Evolutionary conservation across 176 grass and related monocot species (phyloP), one percentile per base, ranked within the genome.

Genomic region (Panicum miliaceum): DNA sequence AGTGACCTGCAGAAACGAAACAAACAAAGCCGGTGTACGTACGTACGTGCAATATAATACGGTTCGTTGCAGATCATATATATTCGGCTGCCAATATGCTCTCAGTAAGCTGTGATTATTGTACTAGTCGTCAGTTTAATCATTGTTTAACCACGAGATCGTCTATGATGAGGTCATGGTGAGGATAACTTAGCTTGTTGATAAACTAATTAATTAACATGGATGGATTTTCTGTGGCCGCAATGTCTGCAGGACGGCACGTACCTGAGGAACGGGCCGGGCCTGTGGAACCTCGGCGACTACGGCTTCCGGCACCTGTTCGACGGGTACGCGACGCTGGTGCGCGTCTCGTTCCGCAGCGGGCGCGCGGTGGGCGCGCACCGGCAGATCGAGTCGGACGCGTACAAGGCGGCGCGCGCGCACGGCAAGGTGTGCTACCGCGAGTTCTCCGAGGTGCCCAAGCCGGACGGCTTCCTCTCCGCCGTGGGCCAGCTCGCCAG

Each of bases 241-340:
- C 13, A 53, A 13, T 19, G 61, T 19, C 18, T 89, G 85, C 45
- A 99, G 97, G 87, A 96, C 45, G 97, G 97, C 61, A 99, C 97
- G 63, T 99, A 96, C 81, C 88, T 99, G 72, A 83, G 97, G 86
- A 99, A 99, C 64, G 97, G 97, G 0, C 97, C 97, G 4, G 97
- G 97, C 6, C 58, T 94, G 23, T 99, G 97, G 97, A 92, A 99
- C 79, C 81, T 99, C 16, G 97, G 92, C 36, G 91, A 89, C 75
- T 87, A 99, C 88, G 69, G 91, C 40, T 99, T 99, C 86, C 97
- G 93, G 6, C 97, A 99, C 88, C 88, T 99, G 50, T 99, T 99
- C 85, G 97, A 99, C 78, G 97, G 97, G 34, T 99, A 96, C 86
- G 97, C 97, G 13, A 99, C 88, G 29, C 89, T 99, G 22, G 91